Evolutionary conservation across 768 basidiomycete species (phyloP).

Genomic region (Heimioporus sp.): DNA sequence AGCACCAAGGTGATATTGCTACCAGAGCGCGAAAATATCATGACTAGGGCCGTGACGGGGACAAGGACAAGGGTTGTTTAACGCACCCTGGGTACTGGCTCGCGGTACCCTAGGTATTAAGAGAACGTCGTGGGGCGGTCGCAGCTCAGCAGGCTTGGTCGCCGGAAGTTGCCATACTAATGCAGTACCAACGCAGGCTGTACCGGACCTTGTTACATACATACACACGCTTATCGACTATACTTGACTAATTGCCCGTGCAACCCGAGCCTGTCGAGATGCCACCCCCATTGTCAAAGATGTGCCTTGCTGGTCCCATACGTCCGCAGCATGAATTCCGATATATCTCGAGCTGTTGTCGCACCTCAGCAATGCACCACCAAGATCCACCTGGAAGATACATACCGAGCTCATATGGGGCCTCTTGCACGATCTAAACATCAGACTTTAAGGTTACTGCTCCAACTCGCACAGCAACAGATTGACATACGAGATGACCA

Average conservation of each 20-base stretch:
- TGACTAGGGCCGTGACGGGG: no score
- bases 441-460: background rate
- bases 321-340: conserved; percentile 21
- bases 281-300: background rate
- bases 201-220: no score
- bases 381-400: background rate
- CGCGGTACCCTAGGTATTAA: no score
- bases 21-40: background rate
- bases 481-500: conserved; percentile 28
- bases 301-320: conserved; percentile 6
- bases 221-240: background rate
- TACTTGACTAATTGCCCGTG: background rate
- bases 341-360: conserved; percentile 22
- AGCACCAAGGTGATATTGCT: background rate
- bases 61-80: no score
- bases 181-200: no score
- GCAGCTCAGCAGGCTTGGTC: no score
- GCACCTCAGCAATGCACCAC: background rate
- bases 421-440: conserved; percentile 27
- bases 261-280: background rate
- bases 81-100: no score
- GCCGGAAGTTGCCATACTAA: no score
- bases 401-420: conserved; percentile 30
- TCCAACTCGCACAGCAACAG: background rate
- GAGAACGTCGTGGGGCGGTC: no score